Conservation (phyloP, 2,329 filamentous ascomycete genomes). For the Diaporthe destruens region DNA sequence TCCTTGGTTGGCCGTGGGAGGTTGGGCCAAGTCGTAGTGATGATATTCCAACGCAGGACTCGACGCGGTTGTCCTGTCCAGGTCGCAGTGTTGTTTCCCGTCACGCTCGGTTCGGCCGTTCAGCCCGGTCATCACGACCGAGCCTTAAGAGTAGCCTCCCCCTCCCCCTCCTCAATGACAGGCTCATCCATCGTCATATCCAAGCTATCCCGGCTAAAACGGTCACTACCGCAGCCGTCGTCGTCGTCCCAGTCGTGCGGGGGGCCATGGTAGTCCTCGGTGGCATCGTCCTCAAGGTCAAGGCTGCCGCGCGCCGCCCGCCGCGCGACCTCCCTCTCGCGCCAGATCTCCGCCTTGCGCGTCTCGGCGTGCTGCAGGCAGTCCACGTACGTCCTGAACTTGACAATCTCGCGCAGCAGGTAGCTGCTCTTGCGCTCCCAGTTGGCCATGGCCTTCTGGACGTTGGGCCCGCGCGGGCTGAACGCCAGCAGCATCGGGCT, state of each 20-base stretch:
- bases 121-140: background rate
- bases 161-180: constrained; percentile 26
- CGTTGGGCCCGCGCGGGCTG: constrained; percentile 85
- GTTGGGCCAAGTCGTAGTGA: no score
- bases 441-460: constrained; percentile 88
- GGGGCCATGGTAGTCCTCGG: background rate
- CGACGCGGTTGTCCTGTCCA: background rate
- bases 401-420: constrained; percentile 92
- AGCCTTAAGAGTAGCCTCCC: constrained; percentile 30
- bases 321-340: constrained; percentile 66
- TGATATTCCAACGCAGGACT: background rate
- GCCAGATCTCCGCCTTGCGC: constrained; percentile 78
- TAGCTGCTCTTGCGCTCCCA: constrained; percentile 98
- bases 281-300: constrained; percentile 54
- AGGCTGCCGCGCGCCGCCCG: constrained; percentile 63
- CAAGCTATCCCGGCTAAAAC: background rate
- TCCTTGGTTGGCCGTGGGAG: no score
- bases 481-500: constrained; percentile 91
- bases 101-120: no score
- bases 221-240: background rate
- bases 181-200: constrained; percentile 24
- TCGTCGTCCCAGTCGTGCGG: constrained; percentile 17
- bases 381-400: constrained; percentile 96
- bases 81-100: no score
- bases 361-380: constrained; percentile 78